A percentile compares a stretch with the other conserved stretches of the same genome.
Evolutionary conservation across 768 basidiomycete genomes (phyloP).

Genomic region (Suillus weaverae): DNA sequence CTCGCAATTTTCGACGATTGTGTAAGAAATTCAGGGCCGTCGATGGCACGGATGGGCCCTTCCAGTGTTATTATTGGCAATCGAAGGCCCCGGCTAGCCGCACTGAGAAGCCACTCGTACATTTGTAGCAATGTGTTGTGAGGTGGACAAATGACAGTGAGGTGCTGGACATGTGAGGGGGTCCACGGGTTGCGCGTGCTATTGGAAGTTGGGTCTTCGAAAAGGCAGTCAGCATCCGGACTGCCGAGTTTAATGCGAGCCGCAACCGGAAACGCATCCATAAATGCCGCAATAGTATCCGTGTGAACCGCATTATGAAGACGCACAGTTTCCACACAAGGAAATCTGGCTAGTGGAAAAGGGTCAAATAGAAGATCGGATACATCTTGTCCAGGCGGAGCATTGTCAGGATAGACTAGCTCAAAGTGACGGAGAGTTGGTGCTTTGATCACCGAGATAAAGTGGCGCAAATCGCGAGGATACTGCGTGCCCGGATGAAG

Average conservation of each 20-base stretch:
- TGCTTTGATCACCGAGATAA: slow-evolving; percentile 13
- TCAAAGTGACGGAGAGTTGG: slow-evolving; percentile 1
- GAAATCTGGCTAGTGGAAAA: slow-evolving; percentile 12
- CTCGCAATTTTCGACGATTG: neutral
- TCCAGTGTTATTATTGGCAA: neutral
- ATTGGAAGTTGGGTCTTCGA: neutral
- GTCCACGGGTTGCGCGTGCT: neutral
- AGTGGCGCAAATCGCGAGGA: slow-evolving; percentile 6
- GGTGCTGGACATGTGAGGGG: neutral
- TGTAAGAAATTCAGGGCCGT: neutral
- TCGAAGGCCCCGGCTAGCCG: neutral
- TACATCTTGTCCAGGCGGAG: slow-evolving; percentile 3
- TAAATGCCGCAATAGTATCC: neutral
- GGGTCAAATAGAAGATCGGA: slow-evolving; percentile 11
- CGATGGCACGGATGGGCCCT: neutral
- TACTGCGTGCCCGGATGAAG: slow-evolving; percentile 14
- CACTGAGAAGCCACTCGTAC: slow-evolving; percentile 1
- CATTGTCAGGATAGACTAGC: slow-evolving; percentile 1
- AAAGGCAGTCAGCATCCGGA: neutral
- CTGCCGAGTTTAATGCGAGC: neutral
- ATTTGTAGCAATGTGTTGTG: neutral
- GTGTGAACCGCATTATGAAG: neutral
- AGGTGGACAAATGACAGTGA: slow-evolving; percentile 1
- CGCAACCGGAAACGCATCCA: neutral
- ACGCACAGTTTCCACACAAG: slow-evolving; percentile 3